Base-by-base conservation (phyloP, 2,329 filamentous ascomycete species). In the Phaeosphaeria sp. region DNA sequence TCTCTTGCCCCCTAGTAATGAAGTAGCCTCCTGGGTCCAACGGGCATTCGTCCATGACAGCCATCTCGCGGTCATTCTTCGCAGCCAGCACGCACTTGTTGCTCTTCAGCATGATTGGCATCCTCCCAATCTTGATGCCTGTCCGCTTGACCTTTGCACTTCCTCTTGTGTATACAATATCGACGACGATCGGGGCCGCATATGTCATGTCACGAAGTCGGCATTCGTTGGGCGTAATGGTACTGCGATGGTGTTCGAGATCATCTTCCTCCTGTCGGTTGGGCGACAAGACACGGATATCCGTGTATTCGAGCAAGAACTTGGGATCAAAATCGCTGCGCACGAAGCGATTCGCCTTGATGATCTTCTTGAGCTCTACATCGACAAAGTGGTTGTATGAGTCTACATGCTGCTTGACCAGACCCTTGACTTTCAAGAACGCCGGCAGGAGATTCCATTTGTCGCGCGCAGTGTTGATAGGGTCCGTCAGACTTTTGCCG, bases 361-460 rank as follows among this genome's bases (percentile, higher is more conserved):
- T 90, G 68, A 99, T 99, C 71, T 97, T 93, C 80, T 97, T 97
- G 77, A 99, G 89, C 75, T 98, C 93, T 55, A 96, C 91, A 68
- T 99, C 92, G 66, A 97, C 91, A 70, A 99, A 98, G 80, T 95
- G 97, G 80, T 99, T 97, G 84, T 96, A 99, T 22, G 95, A 98
- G 81, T 99, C 96, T 74, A 97, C 94, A 77, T 97, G 93, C 82
- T 98, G 94, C 78, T 97, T 97, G 52, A 97, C 93, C 56, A 97
- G 83, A 56, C 93, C 93, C 79, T 99, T 99, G 71, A 97, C 93
- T 78, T 97, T 97, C 57, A 99, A 82, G 77, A 99, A 99, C n/a
- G 95, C 95, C 0, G 95, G 96, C 25, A 99, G 81, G 43, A 99
- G 84, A 76, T 98, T 97, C 87, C 94, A 97, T 83, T 99, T 99